Evolutionary conservation across 148 eudicot species (phyloP).

Genomic region (Fallopia convolvulus): DNA sequence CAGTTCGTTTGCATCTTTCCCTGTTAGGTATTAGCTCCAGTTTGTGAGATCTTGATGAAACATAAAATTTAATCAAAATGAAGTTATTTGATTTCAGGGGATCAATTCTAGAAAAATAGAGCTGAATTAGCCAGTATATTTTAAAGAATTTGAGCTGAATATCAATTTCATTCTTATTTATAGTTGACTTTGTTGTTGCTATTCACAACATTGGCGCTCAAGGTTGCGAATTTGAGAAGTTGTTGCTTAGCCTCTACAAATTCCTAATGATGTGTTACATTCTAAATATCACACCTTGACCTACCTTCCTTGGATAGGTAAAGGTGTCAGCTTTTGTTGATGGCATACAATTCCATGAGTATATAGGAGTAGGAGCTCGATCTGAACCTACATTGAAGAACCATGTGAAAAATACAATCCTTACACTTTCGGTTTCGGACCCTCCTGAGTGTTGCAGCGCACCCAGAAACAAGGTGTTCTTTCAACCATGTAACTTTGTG

Average conservation of each 20-base stretch:
- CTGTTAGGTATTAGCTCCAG: background rate
- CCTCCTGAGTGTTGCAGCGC: constrained; percentile 90
- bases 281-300: background rate
- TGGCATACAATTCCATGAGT: constrained; percentile 60
- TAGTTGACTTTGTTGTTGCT: background rate
- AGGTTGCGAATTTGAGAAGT: background rate
- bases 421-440: constrained; percentile 82
- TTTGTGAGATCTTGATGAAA: background rate
- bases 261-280: background rate
- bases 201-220: background rate
- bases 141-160: background rate
- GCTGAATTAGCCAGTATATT: background rate
- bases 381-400: constrained; percentile 88
- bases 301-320: constrained; percentile 37
- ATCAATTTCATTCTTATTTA: too few relatives aligned
- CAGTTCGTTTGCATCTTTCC: too few relatives aligned
- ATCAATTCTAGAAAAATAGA: background rate
- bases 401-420: constrained; percentile 62
- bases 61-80: too few relatives aligned
- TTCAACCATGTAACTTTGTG: background rate
- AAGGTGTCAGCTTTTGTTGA: constrained; percentile 74
- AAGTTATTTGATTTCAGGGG: background rate
- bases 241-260: background rate
- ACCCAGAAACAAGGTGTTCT: constrained; percentile 69
- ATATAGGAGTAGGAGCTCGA: constrained; percentile 94